These are phyloP conservation scores for Oleoguttula mirabilis DNA, from an alignment of 495 filamentous ascomycete species.

Conservation along the genomic window DNA sequence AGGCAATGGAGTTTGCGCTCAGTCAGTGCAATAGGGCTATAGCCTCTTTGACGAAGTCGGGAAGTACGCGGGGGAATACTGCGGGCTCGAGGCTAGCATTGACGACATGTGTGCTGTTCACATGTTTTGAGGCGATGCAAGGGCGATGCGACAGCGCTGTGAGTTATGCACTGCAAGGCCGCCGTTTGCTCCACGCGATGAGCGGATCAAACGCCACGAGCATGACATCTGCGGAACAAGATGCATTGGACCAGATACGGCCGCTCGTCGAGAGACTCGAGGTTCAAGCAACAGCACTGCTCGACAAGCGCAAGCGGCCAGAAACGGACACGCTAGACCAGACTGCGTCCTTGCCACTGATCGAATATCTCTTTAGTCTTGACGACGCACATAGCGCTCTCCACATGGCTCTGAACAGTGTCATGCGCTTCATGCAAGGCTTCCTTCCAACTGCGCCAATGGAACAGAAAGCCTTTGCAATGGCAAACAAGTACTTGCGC, in stretches of 20 bases:
- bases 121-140: conserved; percentile 23
- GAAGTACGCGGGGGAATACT: neutral
- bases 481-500: conserved; percentile 14
- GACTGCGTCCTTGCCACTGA: conserved; percentile 1
- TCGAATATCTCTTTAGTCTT: conserved; percentile 12
- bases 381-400: conserved; percentile 16
- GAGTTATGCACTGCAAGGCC: conserved; percentile 16
- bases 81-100: conserved; percentile 12
- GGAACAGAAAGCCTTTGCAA: conserved; percentile 5
- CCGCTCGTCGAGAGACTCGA: conserved; percentile 17
- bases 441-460: conserved; percentile 7
- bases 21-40: conserved; percentile 17
- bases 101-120: conserved; percentile 21
- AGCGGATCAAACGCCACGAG: neutral
- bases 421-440: conserved; percentile 21
- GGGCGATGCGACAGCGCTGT: conserved; percentile 19
- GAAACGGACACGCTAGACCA: conserved; percentile 9
- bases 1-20: conserved; percentile 16
- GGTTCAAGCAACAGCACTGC: conserved; percentile 15
- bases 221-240: conserved; percentile 5
- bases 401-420: conserved; percentile 15
- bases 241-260: conserved; percentile 19
- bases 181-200: conserved; percentile 11
- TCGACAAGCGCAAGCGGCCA: conserved; percentile 18
- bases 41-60: conserved; percentile 3